phyloP scores from a whole-genome alignment of 2,329 filamentous ascomycete species.

The Neofusicoccum ribis region DNA sequence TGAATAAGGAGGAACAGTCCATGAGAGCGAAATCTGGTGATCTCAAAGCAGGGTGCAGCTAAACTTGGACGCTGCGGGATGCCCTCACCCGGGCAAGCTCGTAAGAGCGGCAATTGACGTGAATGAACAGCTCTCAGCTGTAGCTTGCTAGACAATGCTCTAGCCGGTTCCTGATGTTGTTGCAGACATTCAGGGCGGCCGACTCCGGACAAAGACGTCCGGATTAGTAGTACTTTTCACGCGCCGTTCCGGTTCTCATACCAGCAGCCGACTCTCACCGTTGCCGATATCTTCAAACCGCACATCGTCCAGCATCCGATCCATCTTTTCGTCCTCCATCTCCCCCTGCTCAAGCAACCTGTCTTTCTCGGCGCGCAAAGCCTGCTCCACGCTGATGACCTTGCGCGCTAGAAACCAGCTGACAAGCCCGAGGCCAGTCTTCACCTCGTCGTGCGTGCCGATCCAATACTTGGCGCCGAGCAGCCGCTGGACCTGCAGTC shows the following conservation, averaged over 20 bases:
- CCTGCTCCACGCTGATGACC: constrained; percentile 45
- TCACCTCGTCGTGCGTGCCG: constrained; percentile 65
- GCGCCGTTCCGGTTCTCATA: constrained; percentile 21
- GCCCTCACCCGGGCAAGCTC: too few species aligned
- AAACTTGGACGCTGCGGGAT: too few species aligned
- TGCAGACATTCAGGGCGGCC: too few species aligned
- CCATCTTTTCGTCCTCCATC: constrained; percentile 27
- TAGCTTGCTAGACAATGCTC: too few species aligned
- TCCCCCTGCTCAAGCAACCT: constrained; percentile 31
- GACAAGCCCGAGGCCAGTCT: constrained; percentile 59
- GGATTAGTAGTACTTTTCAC: not conserved
- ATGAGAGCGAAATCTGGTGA: too few species aligned
- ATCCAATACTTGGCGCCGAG: constrained; percentile 63
- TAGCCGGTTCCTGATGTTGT: too few species aligned
- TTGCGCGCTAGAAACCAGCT: constrained; percentile 50
- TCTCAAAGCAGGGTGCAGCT: too few species aligned
- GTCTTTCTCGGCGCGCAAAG: constrained; percentile 48
- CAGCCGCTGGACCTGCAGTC: constrained; percentile 55
- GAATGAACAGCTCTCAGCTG: too few species aligned
- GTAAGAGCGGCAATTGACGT: too few species aligned
- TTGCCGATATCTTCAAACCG: constrained; percentile 57
- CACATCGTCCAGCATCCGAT: constrained; percentile 38
- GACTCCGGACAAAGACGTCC: not conserved
- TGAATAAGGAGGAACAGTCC: too few species aligned
- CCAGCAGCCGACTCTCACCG: constrained; percentile 56